phyloP scores from a whole-genome alignment of 441 rosid species.

The Brassica hybrid region DNA sequence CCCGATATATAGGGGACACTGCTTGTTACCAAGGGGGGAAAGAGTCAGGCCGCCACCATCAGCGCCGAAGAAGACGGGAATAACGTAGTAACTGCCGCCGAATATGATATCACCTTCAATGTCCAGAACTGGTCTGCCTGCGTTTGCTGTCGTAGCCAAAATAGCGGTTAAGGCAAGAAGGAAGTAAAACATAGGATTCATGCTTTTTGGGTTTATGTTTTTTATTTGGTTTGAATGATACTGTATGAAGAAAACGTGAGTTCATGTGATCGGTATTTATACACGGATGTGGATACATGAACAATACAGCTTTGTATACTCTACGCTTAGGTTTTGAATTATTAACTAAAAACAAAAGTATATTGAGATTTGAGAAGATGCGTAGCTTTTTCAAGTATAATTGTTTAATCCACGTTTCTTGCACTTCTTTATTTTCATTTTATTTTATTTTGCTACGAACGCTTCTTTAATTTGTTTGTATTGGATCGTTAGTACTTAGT shows the following conservation, averaged over 20 bases:
- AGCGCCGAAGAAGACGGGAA: neutral
- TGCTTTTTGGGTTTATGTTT: neutral
- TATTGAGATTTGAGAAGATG: neutral
- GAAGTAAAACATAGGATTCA: slow-evolving; percentile 13
- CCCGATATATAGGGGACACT: neutral
- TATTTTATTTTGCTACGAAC: neutral
- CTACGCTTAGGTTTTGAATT: too few relatives aligned
- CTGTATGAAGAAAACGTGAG: slow-evolving; percentile 9
- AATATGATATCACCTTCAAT: neutral
- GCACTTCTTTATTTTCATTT: neutral
- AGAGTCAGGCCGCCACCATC: slow-evolving; percentile 17
- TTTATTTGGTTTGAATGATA: neutral
- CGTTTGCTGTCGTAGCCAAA: neutral
- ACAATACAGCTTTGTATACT: neutral
- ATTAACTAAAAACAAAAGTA: neutral
- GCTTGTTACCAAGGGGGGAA: neutral
- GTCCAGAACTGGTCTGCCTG: slow-evolving; percentile 3
- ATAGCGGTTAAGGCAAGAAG: slow-evolving; percentile 3
- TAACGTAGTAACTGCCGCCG: slow-evolving; percentile 3
- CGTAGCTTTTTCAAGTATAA: neutral
- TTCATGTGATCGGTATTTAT: neutral
- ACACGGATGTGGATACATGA: slow-evolving; percentile 18
- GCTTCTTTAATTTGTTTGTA: neutral
- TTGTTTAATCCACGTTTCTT: neutral
- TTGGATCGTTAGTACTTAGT: neutral